These are phyloP conservation scores for Ophiostoma fasciatum DNA, from an alignment of 2,329 filamentous ascomycete genomes.

Conservation along the genomic window DNA sequence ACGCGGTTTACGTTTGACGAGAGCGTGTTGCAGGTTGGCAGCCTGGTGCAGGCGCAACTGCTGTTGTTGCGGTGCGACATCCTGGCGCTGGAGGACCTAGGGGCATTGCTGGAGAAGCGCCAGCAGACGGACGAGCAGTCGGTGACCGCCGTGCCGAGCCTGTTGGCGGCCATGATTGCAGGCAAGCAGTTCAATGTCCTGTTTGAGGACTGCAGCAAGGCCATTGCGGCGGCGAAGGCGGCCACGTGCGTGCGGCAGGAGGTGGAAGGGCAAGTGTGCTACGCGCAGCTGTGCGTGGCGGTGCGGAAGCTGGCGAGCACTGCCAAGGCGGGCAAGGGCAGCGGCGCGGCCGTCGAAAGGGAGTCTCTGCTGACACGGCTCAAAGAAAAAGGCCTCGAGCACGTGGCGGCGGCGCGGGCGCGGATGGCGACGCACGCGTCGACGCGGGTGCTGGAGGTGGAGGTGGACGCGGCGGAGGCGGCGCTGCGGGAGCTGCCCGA, in stretches of 20 bases:
- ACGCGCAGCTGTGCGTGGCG: slow-evolving; percentile 26
- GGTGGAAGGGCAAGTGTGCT: slow-evolving; percentile 35
- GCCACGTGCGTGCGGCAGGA: slow-evolving; percentile 26
- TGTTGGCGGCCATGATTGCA: too few species aligned
- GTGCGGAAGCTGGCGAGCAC: neutral
- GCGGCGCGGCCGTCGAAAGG: neutral
- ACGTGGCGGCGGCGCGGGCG: slow-evolving; percentile 11
- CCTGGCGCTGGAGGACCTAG: slow-evolving; percentile 24
- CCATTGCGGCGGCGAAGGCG: slow-evolving; percentile 24
- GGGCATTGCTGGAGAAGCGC: neutral
- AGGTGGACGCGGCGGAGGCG: neutral
- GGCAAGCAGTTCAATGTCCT: slow-evolving; percentile 10
- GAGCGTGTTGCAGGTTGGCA: slow-evolving; percentile 21
- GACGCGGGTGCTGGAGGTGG: slow-evolving; percentile 14
- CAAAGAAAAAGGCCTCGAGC: slow-evolving; percentile 1
- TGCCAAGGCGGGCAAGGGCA: neutral
- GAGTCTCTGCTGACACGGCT: neutral
- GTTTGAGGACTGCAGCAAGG: slow-evolving; percentile 22
- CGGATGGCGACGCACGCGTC: slow-evolving; percentile 12
- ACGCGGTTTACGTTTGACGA: slow-evolving; percentile 22
- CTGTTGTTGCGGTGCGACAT: slow-evolving; percentile 35
- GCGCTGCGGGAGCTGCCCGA: neutral
- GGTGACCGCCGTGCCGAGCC: too few species aligned
- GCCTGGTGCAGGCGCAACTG: slow-evolving; percentile 25
- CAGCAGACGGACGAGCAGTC: neutral